These are phyloP conservation scores for Aspergillus transmontanensis DNA, from an alignment of 2,329 filamentous ascomycete species.

Conservation along the genomic window DNA sequence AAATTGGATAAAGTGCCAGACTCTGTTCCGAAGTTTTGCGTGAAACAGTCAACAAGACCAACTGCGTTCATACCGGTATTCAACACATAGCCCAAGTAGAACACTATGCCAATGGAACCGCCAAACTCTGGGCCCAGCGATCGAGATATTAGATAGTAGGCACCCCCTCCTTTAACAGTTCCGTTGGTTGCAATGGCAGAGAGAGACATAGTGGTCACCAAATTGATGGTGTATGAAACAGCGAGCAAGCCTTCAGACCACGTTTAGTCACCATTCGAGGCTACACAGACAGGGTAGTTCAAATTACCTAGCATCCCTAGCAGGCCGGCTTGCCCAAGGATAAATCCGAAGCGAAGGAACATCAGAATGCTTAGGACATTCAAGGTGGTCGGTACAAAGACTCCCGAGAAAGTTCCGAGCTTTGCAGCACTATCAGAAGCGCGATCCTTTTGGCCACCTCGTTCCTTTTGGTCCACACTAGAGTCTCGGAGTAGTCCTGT, in stretches of 20 bases:
- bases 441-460: slow-evolving; percentile 27
- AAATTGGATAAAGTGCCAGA: slow-evolving; percentile 60
- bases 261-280: slow-evolving; percentile 20
- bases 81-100: slow-evolving; percentile 86
- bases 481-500: slow-evolving; percentile 28
- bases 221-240: slow-evolving; percentile 75
- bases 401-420: slow-evolving; percentile 74
- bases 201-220: slow-evolving; percentile 82
- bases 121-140: slow-evolving; percentile 87
- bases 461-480: slow-evolving; percentile 36
- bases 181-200: slow-evolving; percentile 90
- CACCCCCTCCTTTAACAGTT: slow-evolving; percentile 82
- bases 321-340: slow-evolving; percentile 77
- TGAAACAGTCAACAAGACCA: slow-evolving; percentile 79
- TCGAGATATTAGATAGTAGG: slow-evolving; percentile 85
- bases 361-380: slow-evolving; percentile 90
- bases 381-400: slow-evolving; percentile 85
- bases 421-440: slow-evolving; percentile 54
- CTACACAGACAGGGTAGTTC: neutral
- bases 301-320: slow-evolving; percentile 74
- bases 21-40: slow-evolving; percentile 68
- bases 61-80: slow-evolving; percentile 88
- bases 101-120: slow-evolving; percentile 82
- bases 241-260: slow-evolving; percentile 64
- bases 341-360: slow-evolving; percentile 86